Base-by-base conservation (phyloP, 495 filamentous ascomycete genomes). In the Penicillium cosmopolitanum region DNA sequence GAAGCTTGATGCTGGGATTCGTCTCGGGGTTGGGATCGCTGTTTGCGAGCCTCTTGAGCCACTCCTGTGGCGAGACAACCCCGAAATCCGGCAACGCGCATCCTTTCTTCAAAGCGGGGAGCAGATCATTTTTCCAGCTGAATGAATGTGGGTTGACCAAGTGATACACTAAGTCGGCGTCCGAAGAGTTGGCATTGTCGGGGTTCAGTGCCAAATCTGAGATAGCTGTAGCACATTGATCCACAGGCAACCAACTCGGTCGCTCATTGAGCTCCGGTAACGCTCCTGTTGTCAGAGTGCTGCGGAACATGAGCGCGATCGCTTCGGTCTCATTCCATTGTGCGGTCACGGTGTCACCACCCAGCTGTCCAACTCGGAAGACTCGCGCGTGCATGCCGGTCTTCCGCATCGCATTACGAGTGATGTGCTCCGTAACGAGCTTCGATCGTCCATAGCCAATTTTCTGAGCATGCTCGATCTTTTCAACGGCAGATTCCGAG, bases 271-370 rank as follows among this genome's bases (percentile, higher is more conserved):
- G 63, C 12, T 72, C 65, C 1, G 87, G 87, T 4, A 90, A 70
- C 36, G 76, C 78, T 4, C 77, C 78, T 1, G 81, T 76, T 0
- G 81, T 67, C 18, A 70, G 63, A 4, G 78, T 74, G 7, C 75
- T 82, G 25, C 77, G 79, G 36, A 89, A 73, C 80, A 89, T 82
- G 43, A 87, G 64, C 35, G 87, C 84, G 66, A 85, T 87, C 8
- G 85, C 86, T 65, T 90, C 87, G 0, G 76, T 83, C 16, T 74
- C 71, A 58, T 88, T 90, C 87, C 87, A 89, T 13, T 84, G 74
- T 0, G 85, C 87, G 31, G 61, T 66, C 31, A 71, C 55, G 0
- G 75, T 84, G 65, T 87, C 84, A 2, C 82, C 87, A n/a, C 78
- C 79, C 5, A 90, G 69, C 63, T 89, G 87, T 0, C 87, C 87